Percentiles rank a stretch among this genome's conserved stretches.
phyloP scores from a whole-genome alignment of 176 grass and related monocot species.

The Carex kokanica region DNA sequence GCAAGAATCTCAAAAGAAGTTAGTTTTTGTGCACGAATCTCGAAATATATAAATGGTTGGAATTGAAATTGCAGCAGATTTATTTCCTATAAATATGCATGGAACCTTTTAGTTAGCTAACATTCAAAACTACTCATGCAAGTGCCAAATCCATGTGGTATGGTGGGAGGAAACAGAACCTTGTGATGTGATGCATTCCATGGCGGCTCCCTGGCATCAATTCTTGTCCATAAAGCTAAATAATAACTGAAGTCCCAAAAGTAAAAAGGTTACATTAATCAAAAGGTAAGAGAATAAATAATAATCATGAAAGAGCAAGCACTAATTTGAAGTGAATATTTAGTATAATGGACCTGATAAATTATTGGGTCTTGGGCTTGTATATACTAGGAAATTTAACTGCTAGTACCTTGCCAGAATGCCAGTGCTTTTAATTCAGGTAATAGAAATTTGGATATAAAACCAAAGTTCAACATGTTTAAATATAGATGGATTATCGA shows the following conservation, averaged over 20 bases:
- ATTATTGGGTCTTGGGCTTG: background rate
- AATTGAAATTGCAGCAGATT: no score
- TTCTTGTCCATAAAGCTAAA: background rate
- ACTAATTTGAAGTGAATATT: background rate
- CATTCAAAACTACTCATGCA: background rate
- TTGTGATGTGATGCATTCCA: background rate
- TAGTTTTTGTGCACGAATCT: no score
- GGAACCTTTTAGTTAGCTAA: background rate
- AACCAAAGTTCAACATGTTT: background rate
- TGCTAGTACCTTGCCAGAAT: background rate
- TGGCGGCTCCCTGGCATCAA: background rate
- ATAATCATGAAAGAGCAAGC: background rate
- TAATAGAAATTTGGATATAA: background rate
- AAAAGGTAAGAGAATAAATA: background rate
- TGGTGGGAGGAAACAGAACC: background rate
- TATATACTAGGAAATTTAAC: background rate
- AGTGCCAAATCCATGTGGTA: background rate
- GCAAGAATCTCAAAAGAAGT: no score
- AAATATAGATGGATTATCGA: background rate
- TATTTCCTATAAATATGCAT: background rate
- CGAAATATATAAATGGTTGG: no score
- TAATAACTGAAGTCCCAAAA: background rate
- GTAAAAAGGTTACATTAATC: background rate
- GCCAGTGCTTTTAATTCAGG: background rate
- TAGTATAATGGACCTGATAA: background rate